Percentiles rank a stretch among this genome's conserved stretches.
phyloP scores from a whole-genome alignment of 2,329 filamentous ascomycete genomes.

The Passalora sequoiae region DNA sequence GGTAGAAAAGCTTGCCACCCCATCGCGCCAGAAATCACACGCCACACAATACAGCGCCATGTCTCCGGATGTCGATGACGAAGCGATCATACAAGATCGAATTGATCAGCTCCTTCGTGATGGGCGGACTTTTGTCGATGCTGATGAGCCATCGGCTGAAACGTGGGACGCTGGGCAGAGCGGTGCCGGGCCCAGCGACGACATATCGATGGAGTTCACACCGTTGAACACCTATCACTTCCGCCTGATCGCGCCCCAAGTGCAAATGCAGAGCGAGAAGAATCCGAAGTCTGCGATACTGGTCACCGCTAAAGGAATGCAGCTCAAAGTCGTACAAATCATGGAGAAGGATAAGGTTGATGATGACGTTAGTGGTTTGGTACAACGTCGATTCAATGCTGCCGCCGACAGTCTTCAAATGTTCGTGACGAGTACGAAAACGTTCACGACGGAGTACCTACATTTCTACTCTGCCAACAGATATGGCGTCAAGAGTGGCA shows the following conservation, averaged over 20 bases:
- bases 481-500: conserved; percentile 78
- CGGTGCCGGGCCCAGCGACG: conserved; percentile 46
- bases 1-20: conserved; percentile 46
- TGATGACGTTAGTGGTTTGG: conserved; percentile 88
- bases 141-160: conserved; percentile 53
- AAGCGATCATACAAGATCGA: conserved; percentile 69
- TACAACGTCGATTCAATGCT: conserved; percentile 87
- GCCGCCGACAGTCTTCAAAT: conserved; percentile 98
- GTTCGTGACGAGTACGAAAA: conserved; percentile 92
- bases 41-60: conserved; percentile 26
- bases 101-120: conserved; percentile 83
- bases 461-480: conserved; percentile 92
- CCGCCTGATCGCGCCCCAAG: conserved; percentile 91
- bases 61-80: conserved; percentile 52
- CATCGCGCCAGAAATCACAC: conserved; percentile 25
- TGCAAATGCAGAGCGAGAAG: conserved; percentile 97
- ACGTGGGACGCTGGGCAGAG: conserved; percentile 36
- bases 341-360: conserved; percentile 94
- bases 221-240: conserved; percentile 93
- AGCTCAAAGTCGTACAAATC: conserved; percentile 93
- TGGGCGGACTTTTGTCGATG: conserved; percentile 73
- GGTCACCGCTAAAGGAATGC: conserved; percentile 96
- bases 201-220: conserved; percentile 81
- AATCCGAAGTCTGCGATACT: conserved; percentile 94
- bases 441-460: conserved; percentile 74